These are phyloP conservation scores for Aphanoascus verrucosus DNA, from an alignment of 2,329 filamentous ascomycete genomes.

Conservation along the genomic window DNA sequence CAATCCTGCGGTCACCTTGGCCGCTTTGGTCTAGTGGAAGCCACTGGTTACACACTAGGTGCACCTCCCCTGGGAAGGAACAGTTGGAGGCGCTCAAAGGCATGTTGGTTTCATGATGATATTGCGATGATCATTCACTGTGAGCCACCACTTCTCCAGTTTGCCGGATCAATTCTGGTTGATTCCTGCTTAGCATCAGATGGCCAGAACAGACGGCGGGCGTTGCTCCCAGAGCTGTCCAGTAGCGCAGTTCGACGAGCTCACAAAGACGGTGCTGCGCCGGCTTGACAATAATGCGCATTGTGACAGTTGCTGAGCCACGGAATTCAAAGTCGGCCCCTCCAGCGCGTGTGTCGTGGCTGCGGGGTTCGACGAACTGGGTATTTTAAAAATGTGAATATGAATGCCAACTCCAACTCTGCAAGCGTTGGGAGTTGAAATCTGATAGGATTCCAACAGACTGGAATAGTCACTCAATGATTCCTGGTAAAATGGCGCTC, in stretches of 20 bases:
- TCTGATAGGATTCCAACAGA: slow-evolving; percentile 7
- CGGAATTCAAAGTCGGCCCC: background rate
- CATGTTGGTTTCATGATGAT: background rate
- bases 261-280: background rate
- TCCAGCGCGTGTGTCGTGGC: background rate
- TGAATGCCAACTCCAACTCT: background rate
- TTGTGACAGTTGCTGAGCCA: background rate
- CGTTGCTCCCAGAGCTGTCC: background rate
- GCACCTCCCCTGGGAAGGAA: background rate
- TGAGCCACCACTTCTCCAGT: background rate
- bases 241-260: background rate
- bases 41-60: background rate
- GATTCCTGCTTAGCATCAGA: background rate
- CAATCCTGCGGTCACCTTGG: background rate
- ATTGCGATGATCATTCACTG: background rate
- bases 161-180: background rate
- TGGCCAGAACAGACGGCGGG: background rate
- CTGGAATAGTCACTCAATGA: background rate
- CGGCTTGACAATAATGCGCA: background rate
- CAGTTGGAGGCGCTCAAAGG: background rate
- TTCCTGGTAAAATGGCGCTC: background rate
- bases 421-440: background rate
- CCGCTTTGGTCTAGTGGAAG: background rate
- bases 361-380: background rate
- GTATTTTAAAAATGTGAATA: background rate